phyloP scores from a whole-genome alignment of 345 rosid species.

The Eucalyptus erythrocorys region DNA sequence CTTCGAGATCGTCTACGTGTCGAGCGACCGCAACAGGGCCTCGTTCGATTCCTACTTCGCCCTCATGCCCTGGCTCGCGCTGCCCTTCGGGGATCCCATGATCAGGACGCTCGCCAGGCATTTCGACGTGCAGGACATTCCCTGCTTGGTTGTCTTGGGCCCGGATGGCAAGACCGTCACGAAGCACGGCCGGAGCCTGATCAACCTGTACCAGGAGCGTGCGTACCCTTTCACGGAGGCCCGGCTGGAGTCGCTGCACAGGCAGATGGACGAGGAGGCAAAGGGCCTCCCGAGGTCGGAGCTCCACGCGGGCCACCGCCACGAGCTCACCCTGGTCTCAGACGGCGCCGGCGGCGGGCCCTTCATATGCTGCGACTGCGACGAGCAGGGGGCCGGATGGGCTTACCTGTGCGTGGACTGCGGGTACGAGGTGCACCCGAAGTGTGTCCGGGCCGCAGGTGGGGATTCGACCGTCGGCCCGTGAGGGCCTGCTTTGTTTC shows the following conservation, averaged over 20 bases:
- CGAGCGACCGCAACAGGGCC: slow-evolving; percentile 23
- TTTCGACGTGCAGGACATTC: slow-evolving; percentile 41
- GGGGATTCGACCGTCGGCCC: not conserved
- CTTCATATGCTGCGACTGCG: slow-evolving; percentile 50
- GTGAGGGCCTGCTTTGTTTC: not conserved
- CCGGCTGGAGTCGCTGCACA: slow-evolving; percentile 20
- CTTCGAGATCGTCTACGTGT: slow-evolving; percentile 42
- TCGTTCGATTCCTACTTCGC: slow-evolving; percentile 20
- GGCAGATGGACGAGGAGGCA: slow-evolving; percentile 37
- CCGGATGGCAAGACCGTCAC: slow-evolving; percentile 56
- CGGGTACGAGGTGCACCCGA: slow-evolving; percentile 63
- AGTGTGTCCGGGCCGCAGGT: slow-evolving; percentile 23
- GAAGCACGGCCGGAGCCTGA: slow-evolving; percentile 27
- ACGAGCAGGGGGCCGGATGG: slow-evolving; percentile 59
- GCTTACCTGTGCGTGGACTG: slow-evolving; percentile 58
- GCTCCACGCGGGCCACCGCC: slow-evolving; percentile 35
- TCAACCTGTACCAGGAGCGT: slow-evolving; percentile 36
- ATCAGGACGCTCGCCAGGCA: slow-evolving; percentile 18
- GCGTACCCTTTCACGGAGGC: slow-evolving; percentile 51
- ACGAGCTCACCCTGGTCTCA: slow-evolving; percentile 45
- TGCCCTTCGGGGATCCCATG: slow-evolving; percentile 37
- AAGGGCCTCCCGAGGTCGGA: slow-evolving; percentile 25
- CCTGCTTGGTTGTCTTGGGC: slow-evolving; percentile 39
- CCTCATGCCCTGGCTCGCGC: slow-evolving; percentile 43
- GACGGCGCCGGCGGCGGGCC: slow-evolving; percentile 49